Percentiles rank a stretch among this genome's conserved stretches.
Evolutionary conservation across 257 asterid species (phyloP).

Genomic region (Galeopsis tetrahit): DNA sequence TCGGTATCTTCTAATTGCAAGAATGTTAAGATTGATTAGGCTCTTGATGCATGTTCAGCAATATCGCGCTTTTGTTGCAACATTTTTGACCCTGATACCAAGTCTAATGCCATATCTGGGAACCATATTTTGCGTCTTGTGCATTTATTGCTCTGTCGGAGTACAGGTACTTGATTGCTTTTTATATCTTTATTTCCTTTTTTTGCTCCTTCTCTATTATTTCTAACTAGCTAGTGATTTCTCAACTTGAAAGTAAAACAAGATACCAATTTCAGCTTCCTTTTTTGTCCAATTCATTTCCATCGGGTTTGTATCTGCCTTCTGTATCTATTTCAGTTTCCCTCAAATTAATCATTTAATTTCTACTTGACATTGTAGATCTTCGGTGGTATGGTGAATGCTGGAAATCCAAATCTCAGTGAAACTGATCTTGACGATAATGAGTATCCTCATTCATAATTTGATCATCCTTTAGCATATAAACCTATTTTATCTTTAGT

Average conservation of each 20-base stretch:
- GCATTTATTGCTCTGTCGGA: slow-evolving; percentile 94
- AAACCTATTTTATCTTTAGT: background rate
- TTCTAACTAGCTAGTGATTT: slow-evolving; percentile 17
- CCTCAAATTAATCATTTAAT: slow-evolving; percentile 24
- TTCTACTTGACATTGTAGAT: slow-evolving; percentile 55
- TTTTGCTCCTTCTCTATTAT: slow-evolving; percentile 1
- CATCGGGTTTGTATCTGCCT: background rate
- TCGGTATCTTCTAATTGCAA: slow-evolving; percentile 95
- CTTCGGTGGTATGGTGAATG: slow-evolving; percentile 89
- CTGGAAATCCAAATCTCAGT: slow-evolving; percentile 78
- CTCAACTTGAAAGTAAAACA: slow-evolving; percentile 19
- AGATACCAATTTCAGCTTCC: slow-evolving; percentile 4
- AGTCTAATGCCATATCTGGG: slow-evolving; percentile 98
- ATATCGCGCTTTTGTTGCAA: slow-evolving; percentile 95
- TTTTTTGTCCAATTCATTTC: background rate
- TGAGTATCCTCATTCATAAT: slow-evolving; percentile 75
- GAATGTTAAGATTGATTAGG: slow-evolving; percentile 93
- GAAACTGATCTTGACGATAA: slow-evolving; percentile 75
- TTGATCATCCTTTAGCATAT: slow-evolving; percentile 28
- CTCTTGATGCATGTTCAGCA: slow-evolving; percentile 86
- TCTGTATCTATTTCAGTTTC: slow-evolving; percentile 12
- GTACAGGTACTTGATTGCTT: slow-evolving; percentile 68
- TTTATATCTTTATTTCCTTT: slow-evolving; percentile 18
- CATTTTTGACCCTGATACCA: slow-evolving; percentile 91
- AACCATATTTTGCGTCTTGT: slow-evolving; percentile 84